phyloP scores from a whole-genome alignment of 768 basidiomycete species.

The Peribolospora baueri region DNA sequence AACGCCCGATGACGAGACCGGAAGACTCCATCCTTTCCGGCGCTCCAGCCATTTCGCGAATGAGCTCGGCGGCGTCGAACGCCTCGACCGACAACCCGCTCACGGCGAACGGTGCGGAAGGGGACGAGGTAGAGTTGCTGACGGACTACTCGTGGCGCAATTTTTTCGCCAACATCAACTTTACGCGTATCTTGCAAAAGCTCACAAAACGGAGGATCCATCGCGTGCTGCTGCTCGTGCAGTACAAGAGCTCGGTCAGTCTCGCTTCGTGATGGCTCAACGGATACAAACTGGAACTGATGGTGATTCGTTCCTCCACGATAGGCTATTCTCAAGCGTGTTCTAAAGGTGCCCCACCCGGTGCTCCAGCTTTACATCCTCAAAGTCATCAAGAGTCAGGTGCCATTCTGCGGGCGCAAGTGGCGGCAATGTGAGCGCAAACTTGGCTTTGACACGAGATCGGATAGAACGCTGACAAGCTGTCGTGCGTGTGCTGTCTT shows the following conservation, averaged over 20 bases:
- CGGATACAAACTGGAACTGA: not conserved
- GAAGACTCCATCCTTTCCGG: slow-evolving; percentile 36
- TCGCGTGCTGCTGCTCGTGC: slow-evolving; percentile 82
- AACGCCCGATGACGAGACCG: slow-evolving; percentile 30
- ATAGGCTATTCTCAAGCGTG: slow-evolving; percentile 83
- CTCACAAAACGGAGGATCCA: slow-evolving; percentile 82
- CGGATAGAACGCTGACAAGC: not conserved
- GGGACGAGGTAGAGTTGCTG: slow-evolving; percentile 75
- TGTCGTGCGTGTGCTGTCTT: not conserved
- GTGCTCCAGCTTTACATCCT: slow-evolving; percentile 80
- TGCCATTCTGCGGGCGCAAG: slow-evolving; percentile 89
- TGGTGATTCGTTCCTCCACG: not conserved
- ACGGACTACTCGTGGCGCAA: slow-evolving; percentile 93
- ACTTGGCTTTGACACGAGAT: not conserved
- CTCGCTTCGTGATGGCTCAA: not conserved
- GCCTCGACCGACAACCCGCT: not conserved
- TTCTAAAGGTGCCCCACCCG: slow-evolving; percentile 78
- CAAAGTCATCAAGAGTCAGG: slow-evolving; percentile 96
- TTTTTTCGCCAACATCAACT: slow-evolving; percentile 91
- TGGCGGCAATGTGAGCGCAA: slow-evolving; percentile 68
- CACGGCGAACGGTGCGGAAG: not conserved
- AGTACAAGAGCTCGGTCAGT: slow-evolving; percentile 89
- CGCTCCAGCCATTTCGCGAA: not conserved
- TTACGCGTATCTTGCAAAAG: slow-evolving; percentile 94
- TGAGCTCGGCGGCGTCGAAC: not conserved